These are phyloP conservation scores for Wallacemonas sp. DNA, from an alignment of 208 protist species.

Conservation along the genomic window DNA sequence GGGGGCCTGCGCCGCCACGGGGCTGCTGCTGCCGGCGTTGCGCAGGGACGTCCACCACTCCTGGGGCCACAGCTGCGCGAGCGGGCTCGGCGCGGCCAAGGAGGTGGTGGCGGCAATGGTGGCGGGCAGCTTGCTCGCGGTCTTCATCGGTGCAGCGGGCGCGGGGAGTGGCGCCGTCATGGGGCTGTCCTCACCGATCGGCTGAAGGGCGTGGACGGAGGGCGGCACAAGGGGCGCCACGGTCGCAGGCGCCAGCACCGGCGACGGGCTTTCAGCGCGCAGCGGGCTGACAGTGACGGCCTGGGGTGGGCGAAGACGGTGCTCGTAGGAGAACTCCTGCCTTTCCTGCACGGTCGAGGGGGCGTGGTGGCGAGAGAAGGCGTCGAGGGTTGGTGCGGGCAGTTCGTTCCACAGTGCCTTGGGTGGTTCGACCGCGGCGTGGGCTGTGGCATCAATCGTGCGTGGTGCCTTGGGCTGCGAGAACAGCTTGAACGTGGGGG, in stretches of 20 bases:
- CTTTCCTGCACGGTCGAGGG: conserved; percentile 10
- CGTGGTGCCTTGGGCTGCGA: conserved; percentile 9
- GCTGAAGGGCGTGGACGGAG: conserved; percentile 4
- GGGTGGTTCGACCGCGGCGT: conserved; percentile 19
- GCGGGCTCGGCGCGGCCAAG: conserved; percentile 2
- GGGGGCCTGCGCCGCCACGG: neutral
- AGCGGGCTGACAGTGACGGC: conserved; percentile 42
- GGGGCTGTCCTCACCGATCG: conserved; percentile 17
- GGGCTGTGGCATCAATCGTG: conserved; percentile 25
- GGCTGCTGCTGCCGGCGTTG: neutral
- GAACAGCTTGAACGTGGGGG: conserved; percentile 11
- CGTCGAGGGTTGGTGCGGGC: conserved; percentile 40
- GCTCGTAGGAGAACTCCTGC: neutral
- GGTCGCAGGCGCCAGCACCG: neutral
- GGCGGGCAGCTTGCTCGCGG: conserved; percentile 5
- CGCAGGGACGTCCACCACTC: conserved; percentile 11
- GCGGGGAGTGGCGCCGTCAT: neutral
- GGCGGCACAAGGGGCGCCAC: conserved; percentile 30
- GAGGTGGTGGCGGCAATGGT: neutral
- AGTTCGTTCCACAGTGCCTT: conserved; percentile 49
- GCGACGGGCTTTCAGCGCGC: conserved; percentile 11
- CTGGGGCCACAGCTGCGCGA: conserved; percentile 10
- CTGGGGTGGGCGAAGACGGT: conserved; percentile 28
- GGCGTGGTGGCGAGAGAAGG: conserved; percentile 27
- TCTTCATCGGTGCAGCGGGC: conserved; percentile 1